Evolutionary conservation across 2,329 filamentous ascomycete genomes (phyloP).

Genomic region (Hypoxylon sp.): DNA sequence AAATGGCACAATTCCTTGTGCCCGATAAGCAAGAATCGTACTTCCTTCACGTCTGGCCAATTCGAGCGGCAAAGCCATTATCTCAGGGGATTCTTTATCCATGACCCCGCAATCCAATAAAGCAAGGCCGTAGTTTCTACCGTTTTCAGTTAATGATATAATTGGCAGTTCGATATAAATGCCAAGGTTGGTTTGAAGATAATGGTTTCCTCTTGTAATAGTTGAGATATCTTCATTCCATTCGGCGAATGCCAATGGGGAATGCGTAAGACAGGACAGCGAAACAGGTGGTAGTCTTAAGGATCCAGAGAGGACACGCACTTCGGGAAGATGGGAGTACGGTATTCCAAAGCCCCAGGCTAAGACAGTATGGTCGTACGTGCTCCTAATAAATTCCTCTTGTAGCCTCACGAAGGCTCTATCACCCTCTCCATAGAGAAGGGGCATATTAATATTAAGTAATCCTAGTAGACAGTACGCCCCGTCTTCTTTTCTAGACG

Average conservation of each 20-base stretch:
- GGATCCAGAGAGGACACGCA: too few relatives aligned
- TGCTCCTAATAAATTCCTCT: constrained; percentile 21
- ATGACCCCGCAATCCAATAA: constrained; percentile 11
- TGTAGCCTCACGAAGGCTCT: constrained; percentile 28
- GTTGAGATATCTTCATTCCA: not conserved
- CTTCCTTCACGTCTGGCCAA: not conserved
- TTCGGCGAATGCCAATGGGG: constrained; percentile 2
- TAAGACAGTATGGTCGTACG: constrained; percentile 2
- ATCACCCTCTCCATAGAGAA: constrained; percentile 30
- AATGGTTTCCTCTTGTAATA: constrained; percentile 3
- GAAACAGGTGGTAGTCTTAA: not conserved
- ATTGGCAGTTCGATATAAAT: constrained; percentile 11
- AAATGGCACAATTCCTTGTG: constrained; percentile 4
- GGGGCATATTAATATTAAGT: constrained; percentile 28
- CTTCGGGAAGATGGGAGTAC: not conserved
- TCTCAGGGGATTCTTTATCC: not conserved
- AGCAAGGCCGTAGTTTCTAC: not conserved
- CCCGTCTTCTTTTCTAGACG: constrained; percentile 17
- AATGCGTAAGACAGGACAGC: not conserved
- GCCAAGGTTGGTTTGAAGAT: constrained; percentile 17
- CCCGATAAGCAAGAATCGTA: constrained; percentile 3
- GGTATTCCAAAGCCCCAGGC: not conserved
- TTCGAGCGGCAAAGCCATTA: constrained; percentile 2
- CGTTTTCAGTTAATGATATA: not conserved
- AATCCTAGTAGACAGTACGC: constrained; percentile 29